phyloP scores from a whole-genome alignment of 2,329 filamentous ascomycete species.

The Clonostachys rhizophaga region DNA sequence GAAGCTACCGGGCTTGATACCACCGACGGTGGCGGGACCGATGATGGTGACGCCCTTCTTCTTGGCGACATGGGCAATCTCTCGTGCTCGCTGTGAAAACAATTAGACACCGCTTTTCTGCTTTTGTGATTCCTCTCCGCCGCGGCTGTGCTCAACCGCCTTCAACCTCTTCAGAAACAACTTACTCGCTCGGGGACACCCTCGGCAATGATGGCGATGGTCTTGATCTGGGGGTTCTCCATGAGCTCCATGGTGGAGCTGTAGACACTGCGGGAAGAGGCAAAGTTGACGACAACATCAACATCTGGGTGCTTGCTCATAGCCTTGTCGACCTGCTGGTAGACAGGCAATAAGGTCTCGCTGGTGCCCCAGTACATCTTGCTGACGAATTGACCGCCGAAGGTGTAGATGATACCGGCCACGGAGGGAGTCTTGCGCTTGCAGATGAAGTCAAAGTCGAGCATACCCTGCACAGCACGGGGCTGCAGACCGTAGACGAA shows the following conservation, averaged over 20 bases:
- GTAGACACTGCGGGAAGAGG: slow-evolving; percentile 97
- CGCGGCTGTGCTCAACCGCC: too few species aligned
- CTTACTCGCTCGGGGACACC: slow-evolving; percentile 96
- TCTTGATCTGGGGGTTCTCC: slow-evolving; percentile 95
- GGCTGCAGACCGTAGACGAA: slow-evolving; percentile 99
- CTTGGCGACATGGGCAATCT: slow-evolving; percentile 93
- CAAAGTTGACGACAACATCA: slow-evolving; percentile 98
- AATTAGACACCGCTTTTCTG: slow-evolving; percentile 9
- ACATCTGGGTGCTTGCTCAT: slow-evolving; percentile 96
- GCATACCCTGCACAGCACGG: slow-evolving; percentile 85
- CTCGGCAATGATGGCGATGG: slow-evolving; percentile 98
- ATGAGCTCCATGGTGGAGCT: slow-evolving; percentile 98
- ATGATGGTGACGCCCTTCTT: slow-evolving; percentile 99
- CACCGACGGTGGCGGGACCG: slow-evolving; percentile 95
- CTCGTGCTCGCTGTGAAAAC: slow-evolving; percentile 73
- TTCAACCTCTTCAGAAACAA: slow-evolving; percentile 10
- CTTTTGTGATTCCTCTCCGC: neutral
- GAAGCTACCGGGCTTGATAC: slow-evolving; percentile 98
- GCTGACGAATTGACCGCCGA: slow-evolving; percentile 99
- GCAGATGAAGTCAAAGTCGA: slow-evolving; percentile 99
- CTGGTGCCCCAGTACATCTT: slow-evolving; percentile 99
- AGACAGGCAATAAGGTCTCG: slow-evolving; percentile 96
- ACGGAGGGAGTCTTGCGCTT: slow-evolving; percentile 95
- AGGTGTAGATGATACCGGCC: slow-evolving; percentile 99
- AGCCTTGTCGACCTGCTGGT: slow-evolving; percentile 90